Evolutionary conservation across 768 basidiomycete genomes (phyloP).

Genomic region (Agrocybe praecox): DNA sequence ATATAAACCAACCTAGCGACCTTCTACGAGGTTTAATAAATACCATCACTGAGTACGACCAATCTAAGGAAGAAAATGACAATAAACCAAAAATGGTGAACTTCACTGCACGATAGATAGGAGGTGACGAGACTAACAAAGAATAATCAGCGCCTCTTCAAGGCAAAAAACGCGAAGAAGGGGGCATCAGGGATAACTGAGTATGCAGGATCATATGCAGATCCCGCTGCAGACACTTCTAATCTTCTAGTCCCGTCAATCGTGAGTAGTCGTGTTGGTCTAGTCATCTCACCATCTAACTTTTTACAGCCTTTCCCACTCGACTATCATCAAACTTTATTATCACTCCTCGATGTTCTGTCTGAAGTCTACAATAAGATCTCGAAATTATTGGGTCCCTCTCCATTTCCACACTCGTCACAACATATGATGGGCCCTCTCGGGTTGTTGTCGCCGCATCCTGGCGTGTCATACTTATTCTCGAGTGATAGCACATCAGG

Average conservation of each 20-base stretch:
- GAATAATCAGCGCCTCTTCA: constrained; percentile 47
- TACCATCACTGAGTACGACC: constrained; percentile 77
- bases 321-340: constrained; percentile 88
- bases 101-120: background rate
- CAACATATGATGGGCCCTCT: constrained; percentile 80
- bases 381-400: constrained; percentile 79
- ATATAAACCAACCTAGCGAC: constrained; percentile 80
- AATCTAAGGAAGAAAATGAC: constrained; percentile 72
- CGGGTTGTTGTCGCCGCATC: constrained; percentile 74
- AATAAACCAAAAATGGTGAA: constrained; percentile 71
- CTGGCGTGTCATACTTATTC: constrained; percentile 83
- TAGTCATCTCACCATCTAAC: constrained; percentile 1
- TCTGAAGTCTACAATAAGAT: constrained; percentile 92
- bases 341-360: constrained; percentile 87
- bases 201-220: constrained; percentile 61
- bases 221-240: constrained; percentile 60
- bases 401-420: constrained; percentile 65
- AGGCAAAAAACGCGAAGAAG: constrained; percentile 58
- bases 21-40: constrained; percentile 75
- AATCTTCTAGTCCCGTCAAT: constrained; percentile 77
- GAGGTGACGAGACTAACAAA: background rate
- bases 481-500: constrained; percentile 37
- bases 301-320: constrained; percentile 77
- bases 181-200: constrained; percentile 56
- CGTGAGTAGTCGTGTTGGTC: constrained; percentile 42